Evolutionary conservation across 2,329 filamentous ascomycete species (phyloP).

Genomic region (Microsporum ferrugineum): DNA sequence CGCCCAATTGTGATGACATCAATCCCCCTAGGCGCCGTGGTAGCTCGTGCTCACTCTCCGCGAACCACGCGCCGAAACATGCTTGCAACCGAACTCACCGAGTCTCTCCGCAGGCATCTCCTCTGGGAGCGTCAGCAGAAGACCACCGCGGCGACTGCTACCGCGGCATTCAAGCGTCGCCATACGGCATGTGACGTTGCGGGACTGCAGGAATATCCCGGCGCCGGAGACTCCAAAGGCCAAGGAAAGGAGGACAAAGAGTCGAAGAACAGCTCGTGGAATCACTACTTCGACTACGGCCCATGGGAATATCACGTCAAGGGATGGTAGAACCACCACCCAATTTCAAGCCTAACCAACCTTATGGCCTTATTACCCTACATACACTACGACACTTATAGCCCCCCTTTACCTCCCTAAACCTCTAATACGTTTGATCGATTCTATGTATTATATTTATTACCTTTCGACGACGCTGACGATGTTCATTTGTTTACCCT

Average conservation of each 20-base stretch:
- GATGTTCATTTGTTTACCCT: not conserved
- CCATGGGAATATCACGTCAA: conserved; percentile 75
- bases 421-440: not conserved
- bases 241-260: conserved; percentile 46
- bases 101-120: conserved; percentile 80
- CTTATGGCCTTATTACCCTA: not conserved
- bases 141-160: conserved; percentile 57
- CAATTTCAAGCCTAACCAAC: not conserved
- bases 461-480: conserved; percentile 1
- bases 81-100: conserved; percentile 86
- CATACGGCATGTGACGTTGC: conserved; percentile 86
- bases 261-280: conserved; percentile 62
- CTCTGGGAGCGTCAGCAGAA: conserved; percentile 94
- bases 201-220: conserved; percentile 73
- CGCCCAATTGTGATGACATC: conserved; percentile 71
- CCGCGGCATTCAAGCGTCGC: conserved; percentile 70
- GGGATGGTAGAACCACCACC: conserved; percentile 55
- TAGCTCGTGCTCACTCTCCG: conserved; percentile 58
- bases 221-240: conserved; percentile 40
- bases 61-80: conserved; percentile 89
- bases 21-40: conserved; percentile 54
- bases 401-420: not conserved
- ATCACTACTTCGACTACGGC: conserved; percentile 74
- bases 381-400: not conserved
- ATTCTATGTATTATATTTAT: conserved; percentile 2